phyloP scores from a whole-genome alignment of 2,329 filamentous ascomycete species.

The Beauveria australis region DNA sequence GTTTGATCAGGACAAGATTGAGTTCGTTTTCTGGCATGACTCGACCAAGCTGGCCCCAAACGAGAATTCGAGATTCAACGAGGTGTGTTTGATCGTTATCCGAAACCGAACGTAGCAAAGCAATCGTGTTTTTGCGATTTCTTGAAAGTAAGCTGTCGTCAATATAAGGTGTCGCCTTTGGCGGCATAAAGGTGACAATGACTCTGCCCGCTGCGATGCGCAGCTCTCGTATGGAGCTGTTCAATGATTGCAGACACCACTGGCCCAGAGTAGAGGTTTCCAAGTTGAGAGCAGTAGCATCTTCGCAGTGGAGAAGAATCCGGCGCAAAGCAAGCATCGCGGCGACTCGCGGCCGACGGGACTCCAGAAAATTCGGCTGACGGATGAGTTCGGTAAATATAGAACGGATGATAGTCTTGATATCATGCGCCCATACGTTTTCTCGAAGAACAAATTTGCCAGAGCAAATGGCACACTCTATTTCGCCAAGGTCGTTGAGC shows the following conservation, averaged over 20 bases:
- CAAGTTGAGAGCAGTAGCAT: conserved; percentile 54
- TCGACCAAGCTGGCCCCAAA: conserved; percentile 77
- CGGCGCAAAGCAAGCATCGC: conserved; percentile 65
- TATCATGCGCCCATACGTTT: background rate
- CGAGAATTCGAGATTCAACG: conserved; percentile 77
- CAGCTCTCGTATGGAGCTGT: conserved; percentile 77
- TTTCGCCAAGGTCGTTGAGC: background rate
- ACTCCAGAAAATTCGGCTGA: conserved; percentile 38
- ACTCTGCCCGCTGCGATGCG: conserved; percentile 70
- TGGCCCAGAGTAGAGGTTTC: conserved; percentile 61
- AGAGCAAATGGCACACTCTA: background rate
- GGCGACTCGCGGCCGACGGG: conserved; percentile 55
- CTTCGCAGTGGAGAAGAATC: conserved; percentile 58
- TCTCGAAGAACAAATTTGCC: background rate
- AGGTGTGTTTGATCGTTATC: conserved; percentile 58
- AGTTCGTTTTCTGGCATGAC: conserved; percentile 73
- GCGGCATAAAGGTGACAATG: conserved; percentile 55
- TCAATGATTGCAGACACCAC: conserved; percentile 73
- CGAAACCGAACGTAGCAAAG: conserved; percentile 63
- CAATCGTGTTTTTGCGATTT: conserved; percentile 59
- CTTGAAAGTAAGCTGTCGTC: conserved; percentile 20
- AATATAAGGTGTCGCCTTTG: conserved; percentile 14
- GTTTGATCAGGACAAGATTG: conserved; percentile 73
- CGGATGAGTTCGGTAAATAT: conserved; percentile 40
- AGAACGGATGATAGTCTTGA: conserved; percentile 31